Evolutionary conservation across 176 grass and related monocot species (phyloP).

Genomic region (Lolium multiflorum): DNA sequence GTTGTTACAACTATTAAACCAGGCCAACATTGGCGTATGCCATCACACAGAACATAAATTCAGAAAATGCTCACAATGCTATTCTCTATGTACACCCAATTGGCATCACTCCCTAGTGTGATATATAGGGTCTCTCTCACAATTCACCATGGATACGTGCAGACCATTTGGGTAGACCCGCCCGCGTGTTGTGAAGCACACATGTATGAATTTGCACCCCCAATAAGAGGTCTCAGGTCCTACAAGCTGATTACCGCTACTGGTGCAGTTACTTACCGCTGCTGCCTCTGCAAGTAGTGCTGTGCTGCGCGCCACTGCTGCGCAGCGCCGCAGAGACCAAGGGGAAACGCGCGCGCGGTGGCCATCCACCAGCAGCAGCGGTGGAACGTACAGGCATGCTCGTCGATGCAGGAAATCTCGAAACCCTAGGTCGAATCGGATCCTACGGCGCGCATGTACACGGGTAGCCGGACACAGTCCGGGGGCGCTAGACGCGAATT

Average conservation of each 20-base stretch:
- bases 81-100: not conserved
- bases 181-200: not conserved
- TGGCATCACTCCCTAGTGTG: not conserved
- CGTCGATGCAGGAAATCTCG: not conserved
- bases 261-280: not conserved
- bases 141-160: not conserved
- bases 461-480: not conserved
- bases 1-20: not conserved
- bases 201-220: not conserved
- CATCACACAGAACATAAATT: not conserved
- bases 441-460: not conserved
- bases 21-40: not conserved
- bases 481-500: not conserved
- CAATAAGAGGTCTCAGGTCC: not conserved
- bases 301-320: not conserved
- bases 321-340: not conserved
- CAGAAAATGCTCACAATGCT: not conserved
- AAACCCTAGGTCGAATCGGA: slow-evolving; percentile 32
- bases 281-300: not conserved
- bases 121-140: not conserved
- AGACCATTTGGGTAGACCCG: not conserved
- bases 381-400: not conserved
- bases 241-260: slow-evolving; percentile 3
- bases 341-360: not conserved
- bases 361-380: not conserved